Evolutionary conservation across 805 yeast species (phyloP).

Genomic region (Saccharomycopsis capsularis): DNA sequence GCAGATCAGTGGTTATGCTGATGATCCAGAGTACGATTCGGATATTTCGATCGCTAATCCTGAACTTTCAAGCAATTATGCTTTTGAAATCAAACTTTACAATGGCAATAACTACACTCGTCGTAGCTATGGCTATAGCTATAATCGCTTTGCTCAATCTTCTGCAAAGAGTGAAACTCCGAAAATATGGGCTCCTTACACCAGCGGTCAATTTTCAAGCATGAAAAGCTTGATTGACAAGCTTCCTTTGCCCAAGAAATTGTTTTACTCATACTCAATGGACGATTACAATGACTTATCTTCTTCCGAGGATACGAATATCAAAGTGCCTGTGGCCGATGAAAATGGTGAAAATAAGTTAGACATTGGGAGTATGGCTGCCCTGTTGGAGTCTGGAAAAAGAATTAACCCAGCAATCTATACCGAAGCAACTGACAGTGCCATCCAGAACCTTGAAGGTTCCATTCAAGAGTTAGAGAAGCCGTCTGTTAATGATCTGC

Average conservation of each 20-base stretch:
- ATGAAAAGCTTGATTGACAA: constrained; percentile 34
- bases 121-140: neutral
- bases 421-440: no score
- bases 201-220: constrained; percentile 34
- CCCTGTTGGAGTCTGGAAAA: no score
- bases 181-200: constrained; percentile 40
- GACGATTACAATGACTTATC: constrained; percentile 11
- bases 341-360: constrained; percentile 19
- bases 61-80: constrained; percentile 41
- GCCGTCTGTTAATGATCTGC: neutral
- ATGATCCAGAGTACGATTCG: constrained; percentile 30
- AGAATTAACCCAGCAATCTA: no score
- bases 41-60: constrained; percentile 49
- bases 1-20: neutral
- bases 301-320: neutral
- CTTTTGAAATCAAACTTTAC: constrained; percentile 39
- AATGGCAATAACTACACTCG: constrained; percentile 22
- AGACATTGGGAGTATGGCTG: constrained; percentile 11
- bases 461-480: neutral
- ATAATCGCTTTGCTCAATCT: neutral
- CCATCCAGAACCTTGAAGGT: neutral
- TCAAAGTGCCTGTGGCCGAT: constrained; percentile 13
- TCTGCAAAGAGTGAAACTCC: neutral
- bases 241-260: constrained; percentile 27
- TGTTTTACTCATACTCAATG: constrained; percentile 28